Evolutionary conservation across 352 stramenopile species (phyloP).

Genomic region (Pythium aristosporum): DNA sequence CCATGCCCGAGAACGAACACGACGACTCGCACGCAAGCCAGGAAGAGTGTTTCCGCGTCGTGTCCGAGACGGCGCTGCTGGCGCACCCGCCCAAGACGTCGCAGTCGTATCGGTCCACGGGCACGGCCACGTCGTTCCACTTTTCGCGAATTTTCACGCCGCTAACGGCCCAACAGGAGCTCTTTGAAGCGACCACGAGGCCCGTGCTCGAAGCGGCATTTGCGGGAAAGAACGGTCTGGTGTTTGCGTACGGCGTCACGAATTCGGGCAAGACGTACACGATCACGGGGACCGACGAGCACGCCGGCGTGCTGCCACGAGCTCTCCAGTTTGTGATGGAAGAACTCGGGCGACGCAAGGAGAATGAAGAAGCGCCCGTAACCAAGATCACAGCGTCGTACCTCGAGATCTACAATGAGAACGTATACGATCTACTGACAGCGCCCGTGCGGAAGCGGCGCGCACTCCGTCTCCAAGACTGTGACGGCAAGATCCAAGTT

Average conservation of each 20-base stretch:
- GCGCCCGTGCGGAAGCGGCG: slow-evolving; percentile 52
- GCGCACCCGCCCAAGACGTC: slow-evolving; percentile 73
- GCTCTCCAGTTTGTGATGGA: slow-evolving; percentile 71
- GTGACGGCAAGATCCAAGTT: slow-evolving; percentile 88
- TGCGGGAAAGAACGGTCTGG: slow-evolving; percentile 80
- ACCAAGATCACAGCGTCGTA: slow-evolving; percentile 89
- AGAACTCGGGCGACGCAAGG: slow-evolving; percentile 51
- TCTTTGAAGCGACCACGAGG: slow-evolving; percentile 90
- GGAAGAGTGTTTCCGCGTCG: slow-evolving; percentile 65
- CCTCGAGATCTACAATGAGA: slow-evolving; percentile 99
- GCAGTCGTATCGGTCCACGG: slow-evolving; percentile 71
- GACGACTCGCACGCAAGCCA: neutral
- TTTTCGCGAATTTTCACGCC: slow-evolving; percentile 85
- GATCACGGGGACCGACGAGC: slow-evolving; percentile 88
- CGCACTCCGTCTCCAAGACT: slow-evolving; percentile 75
- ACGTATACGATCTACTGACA: slow-evolving; percentile 95
- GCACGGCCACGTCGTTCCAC: slow-evolving; percentile 74
- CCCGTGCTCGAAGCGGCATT: slow-evolving; percentile 92
- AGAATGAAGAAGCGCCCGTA: slow-evolving; percentile 38
- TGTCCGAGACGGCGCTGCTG: slow-evolving; percentile 61
- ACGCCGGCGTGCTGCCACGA: slow-evolving; percentile 83
- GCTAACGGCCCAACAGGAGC: slow-evolving; percentile 79
- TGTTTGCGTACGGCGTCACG: slow-evolving; percentile 98
- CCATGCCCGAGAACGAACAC: neutral
- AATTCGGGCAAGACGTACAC: slow-evolving; percentile 99